A percentile compares a stretch with the other conserved stretches of the same genome.
Evolutionary conservation across 768 basidiomycete genomes (phyloP).

Genomic region (Royoungia palumana): DNA sequence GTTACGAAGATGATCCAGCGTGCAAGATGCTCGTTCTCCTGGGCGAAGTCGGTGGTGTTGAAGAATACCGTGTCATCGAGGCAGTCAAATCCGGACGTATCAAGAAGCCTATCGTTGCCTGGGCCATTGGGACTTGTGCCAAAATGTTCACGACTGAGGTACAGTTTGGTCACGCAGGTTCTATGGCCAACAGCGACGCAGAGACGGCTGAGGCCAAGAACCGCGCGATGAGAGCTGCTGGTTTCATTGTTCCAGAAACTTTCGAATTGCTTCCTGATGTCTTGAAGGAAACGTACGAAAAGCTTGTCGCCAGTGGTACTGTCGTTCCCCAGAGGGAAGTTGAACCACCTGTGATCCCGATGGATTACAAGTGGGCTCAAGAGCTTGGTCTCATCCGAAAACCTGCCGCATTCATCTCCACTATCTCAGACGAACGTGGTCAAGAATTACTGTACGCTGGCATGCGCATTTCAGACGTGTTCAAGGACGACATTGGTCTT

Average conservation of each 20-base stretch:
- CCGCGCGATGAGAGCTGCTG: slow-evolving; percentile 87
- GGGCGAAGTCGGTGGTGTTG: slow-evolving; percentile 97
- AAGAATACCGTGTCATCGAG: slow-evolving; percentile 98
- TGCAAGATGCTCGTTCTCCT: slow-evolving; percentile 99
- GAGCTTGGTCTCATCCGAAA: slow-evolving; percentile 98
- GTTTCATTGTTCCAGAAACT: slow-evolving; percentile 95
- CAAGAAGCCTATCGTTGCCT: slow-evolving; percentile 98
- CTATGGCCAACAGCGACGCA: slow-evolving; percentile 94
- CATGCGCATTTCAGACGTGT: slow-evolving; percentile 98
- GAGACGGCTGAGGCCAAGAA: slow-evolving; percentile 99
- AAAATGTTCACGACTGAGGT: slow-evolving; percentile 99
- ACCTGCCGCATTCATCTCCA: slow-evolving; percentile 97
- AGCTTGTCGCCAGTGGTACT: slow-evolving; percentile 64
- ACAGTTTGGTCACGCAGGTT: slow-evolving; percentile 98
- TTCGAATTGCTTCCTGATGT: slow-evolving; percentile 93
- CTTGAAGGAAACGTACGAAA: slow-evolving; percentile 81
- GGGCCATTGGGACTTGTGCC: slow-evolving; percentile 99
- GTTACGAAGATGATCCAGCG: slow-evolving; percentile 94
- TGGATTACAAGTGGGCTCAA: slow-evolving; percentile 99
- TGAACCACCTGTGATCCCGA: slow-evolving; percentile 95
- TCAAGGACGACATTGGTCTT: slow-evolving; percentile 95
- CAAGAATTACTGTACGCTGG: slow-evolving; percentile 98
- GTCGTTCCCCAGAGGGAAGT: slow-evolving; percentile 73
- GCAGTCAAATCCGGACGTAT: slow-evolving; percentile 92
- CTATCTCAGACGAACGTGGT: slow-evolving; percentile 98